Evolutionary conservation across 495 filamentous ascomycete genomes (phyloP), one percentile per base, ranked within the genome.

Genomic region (Pyronema domesticum): DNA sequence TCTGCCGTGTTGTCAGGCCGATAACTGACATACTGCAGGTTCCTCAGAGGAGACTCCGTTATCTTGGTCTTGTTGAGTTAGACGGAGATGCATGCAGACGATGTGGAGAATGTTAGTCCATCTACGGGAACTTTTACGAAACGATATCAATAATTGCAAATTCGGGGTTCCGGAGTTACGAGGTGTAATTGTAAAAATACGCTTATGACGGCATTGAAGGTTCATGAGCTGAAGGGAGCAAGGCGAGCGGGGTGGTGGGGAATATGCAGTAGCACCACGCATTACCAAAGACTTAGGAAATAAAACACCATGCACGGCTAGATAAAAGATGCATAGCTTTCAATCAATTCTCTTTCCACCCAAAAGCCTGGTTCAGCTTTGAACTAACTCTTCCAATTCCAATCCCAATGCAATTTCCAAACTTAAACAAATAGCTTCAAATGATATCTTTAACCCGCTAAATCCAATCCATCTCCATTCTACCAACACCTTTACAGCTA

Each of bases 31-130:
- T 19, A 42, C 18, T 37, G 50, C 62, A 94, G 87, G 82, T 96
- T 96, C 68, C 72, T 96, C 55, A 77, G 89, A 63, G 89, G 89
- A 51, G 89, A 96, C 70, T 86, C 83, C 39, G 89, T 96, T 56
- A 93, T 96, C 66, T 71, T 96, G 57, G 89, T 96, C 42, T 71
- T 95, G 56, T 76, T 95, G 55, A 94, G 86, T 73, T 94, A 65
- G 52, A 40, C 13, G 13, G 34, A 9, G 48, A 3, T 35, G 13
- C 10, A 34, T 35, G 13, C 10, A 34, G 4, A 33, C 36, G 48
- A 23, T 14, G 15, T 7, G 11, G 39, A 6, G 6, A 13, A 17
- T 42, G 2, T 42, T 42, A 6, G 15, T 42, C 5, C 23, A 30
- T 30, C 23, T 30, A 30, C 23, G 23, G 23, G 23, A 30, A 30